These are phyloP conservation scores for Boletus patriciae DNA, from an alignment of 768 basidiomycete genomes.

Conservation along the genomic window DNA sequence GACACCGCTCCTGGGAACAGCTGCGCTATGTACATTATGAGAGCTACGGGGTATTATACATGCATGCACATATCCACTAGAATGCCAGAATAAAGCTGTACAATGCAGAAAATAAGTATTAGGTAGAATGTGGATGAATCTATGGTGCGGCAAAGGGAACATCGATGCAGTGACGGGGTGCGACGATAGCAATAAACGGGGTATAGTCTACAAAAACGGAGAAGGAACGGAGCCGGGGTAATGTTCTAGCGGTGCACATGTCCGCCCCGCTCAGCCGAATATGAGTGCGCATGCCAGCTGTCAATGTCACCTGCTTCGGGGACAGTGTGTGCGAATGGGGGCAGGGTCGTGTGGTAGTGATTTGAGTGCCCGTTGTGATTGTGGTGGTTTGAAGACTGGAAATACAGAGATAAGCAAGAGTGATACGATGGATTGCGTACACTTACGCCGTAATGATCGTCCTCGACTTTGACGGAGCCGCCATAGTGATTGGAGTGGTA, in stretches of 20 bases:
- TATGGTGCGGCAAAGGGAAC: constrained; percentile 21
- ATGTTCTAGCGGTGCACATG: constrained; percentile 55
- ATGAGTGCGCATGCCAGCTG: constrained; percentile 53
- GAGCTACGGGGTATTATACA: constrained; percentile 35
- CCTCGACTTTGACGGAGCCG: constrained; percentile 63
- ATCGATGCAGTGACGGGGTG: constrained; percentile 21
- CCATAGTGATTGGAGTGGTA: constrained; percentile 50
- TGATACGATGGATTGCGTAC: constrained; percentile 3
- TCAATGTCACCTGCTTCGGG: constrained; percentile 47
- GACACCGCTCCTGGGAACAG: constrained; percentile 3
- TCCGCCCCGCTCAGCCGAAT: constrained; percentile 62
- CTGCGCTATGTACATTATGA: constrained; percentile 35
- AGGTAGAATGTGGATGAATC: constrained; percentile 34
- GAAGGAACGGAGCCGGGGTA: background rate
- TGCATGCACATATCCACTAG: constrained; percentile 41
- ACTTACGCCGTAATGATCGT: constrained; percentile 58
- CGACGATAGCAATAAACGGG: constrained; percentile 37
- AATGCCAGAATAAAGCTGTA: constrained; percentile 37
- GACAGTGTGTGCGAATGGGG: constrained; percentile 47
- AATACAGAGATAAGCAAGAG: background rate
- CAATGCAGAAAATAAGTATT: constrained; percentile 36
- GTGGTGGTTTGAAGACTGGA: constrained; percentile 34
- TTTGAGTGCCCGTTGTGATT: constrained; percentile 37
- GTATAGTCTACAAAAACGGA: constrained; percentile 33
- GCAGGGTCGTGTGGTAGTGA: constrained; percentile 45